Evolutionary conservation across 352 stramenopile genomes (phyloP).

Genomic region (Globisporangium splendens): DNA sequence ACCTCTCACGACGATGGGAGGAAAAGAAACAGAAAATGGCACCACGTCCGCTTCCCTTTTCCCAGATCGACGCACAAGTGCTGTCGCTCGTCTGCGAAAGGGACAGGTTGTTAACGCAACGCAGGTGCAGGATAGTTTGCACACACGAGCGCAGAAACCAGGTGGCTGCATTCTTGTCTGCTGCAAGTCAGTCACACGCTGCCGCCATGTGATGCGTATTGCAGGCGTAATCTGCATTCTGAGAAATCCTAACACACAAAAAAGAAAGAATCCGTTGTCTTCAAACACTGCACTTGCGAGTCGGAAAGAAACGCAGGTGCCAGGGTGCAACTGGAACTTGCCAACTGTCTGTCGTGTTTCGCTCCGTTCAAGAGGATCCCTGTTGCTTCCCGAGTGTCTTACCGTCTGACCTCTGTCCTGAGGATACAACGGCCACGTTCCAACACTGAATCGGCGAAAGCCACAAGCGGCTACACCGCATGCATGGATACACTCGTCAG

Average conservation of each 20-base stretch:
- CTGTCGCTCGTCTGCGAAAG: too few relatives aligned
- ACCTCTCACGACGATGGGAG: too few relatives aligned
- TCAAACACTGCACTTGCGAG: too few relatives aligned
- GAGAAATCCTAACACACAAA: not conserved
- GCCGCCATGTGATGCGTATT: not conserved
- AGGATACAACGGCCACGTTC: not conserved
- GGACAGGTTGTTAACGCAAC: too few relatives aligned
- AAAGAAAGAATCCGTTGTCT: too few relatives aligned
- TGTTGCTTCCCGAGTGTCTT: not conserved
- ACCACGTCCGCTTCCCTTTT: too few relatives aligned
- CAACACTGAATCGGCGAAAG: not conserved
- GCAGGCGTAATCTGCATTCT: not conserved
- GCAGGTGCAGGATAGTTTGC: too few relatives aligned
- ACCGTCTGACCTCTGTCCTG: not conserved
- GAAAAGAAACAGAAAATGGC: too few relatives aligned
- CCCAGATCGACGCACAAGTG: too few relatives aligned
- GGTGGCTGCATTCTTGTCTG: not conserved
- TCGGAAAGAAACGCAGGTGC: not conserved
- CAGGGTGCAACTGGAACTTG: not conserved
- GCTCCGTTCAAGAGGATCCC: not conserved
- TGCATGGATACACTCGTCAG: not conserved
- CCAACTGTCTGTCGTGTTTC: not conserved
- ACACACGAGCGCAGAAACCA: too few relatives aligned
- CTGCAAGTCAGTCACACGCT: not conserved
- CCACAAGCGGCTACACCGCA: not conserved